A percentile compares a stretch with the other conserved stretches of the same genome.
Evolutionary conservation across 1,284 basidiomycete genomes (phyloP).

Genomic region (Ustilago vetiveriae): DNA sequence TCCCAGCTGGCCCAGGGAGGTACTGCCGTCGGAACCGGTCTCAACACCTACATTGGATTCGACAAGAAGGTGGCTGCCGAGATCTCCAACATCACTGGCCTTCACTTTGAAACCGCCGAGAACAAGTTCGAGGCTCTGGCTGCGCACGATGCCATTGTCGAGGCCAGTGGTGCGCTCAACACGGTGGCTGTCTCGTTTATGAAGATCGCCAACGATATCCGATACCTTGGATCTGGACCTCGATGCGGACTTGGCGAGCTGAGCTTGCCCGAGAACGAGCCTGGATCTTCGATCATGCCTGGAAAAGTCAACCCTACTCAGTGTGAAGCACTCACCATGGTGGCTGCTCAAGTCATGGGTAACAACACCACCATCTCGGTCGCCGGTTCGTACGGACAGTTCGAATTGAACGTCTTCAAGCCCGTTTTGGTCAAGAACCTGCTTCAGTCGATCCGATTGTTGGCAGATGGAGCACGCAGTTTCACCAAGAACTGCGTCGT

Average conservation of each 20-base stretch:
- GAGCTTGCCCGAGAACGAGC: conserved; percentile 95
- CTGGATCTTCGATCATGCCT: conserved; percentile 99
- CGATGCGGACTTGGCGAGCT: conserved; percentile 97
- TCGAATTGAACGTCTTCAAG: conserved; percentile 99
- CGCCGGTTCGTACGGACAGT: conserved; percentile 93
- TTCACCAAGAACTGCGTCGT: conserved; percentile 98
- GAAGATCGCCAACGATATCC: conserved; percentile 99
- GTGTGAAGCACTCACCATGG: conserved; percentile 97
- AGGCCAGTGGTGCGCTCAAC: conserved; percentile 95
- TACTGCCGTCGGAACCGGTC: conserved; percentile 93
- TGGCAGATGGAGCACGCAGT: conserved; percentile 81
- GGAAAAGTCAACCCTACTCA: conserved; percentile 99
- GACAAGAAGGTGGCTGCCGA: conserved; percentile 92
- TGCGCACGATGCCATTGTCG: conserved; percentile 94
- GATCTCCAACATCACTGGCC: conserved; percentile 89
- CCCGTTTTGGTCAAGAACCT: conserved; percentile 98
- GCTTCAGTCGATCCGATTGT: conserved; percentile 89
- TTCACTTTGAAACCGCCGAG: conserved; percentile 92
- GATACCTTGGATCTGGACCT: conserved; percentile 96
- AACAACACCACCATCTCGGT: conserved; percentile 94
- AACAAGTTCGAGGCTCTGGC: conserved; percentile 99
- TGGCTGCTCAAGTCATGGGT: conserved; percentile 97
- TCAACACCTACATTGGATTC: conserved; percentile 97
- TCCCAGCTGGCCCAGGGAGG: conserved; percentile 95
- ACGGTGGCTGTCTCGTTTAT: conserved; percentile 92